Conservation (phyloP, 306 rosid genomes). For the Castanea crenata region DNA sequence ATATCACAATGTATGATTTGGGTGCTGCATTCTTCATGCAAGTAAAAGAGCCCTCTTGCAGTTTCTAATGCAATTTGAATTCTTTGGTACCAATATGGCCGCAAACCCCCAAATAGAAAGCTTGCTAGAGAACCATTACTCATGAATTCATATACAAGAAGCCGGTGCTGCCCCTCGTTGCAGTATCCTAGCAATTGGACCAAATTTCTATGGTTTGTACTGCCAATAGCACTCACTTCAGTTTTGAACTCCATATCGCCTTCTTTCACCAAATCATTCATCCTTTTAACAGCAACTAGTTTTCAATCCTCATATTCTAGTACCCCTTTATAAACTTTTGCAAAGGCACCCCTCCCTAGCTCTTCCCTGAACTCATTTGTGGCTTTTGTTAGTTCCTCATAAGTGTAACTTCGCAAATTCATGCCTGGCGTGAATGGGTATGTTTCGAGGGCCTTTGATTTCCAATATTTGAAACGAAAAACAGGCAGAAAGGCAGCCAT, state of each 20-base stretch:
- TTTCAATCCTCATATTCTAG: neutral
- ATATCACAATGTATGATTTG: slow-evolving; percentile 39
- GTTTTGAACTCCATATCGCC: slow-evolving; percentile 35
- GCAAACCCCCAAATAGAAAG: slow-evolving; percentile 25
- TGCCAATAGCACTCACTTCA: slow-evolving; percentile 31
- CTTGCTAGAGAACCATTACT: slow-evolving; percentile 33
- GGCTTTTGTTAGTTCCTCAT: slow-evolving; percentile 20
- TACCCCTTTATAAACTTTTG: slow-evolving; percentile 31
- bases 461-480: neutral
- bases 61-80: slow-evolving; percentile 29
- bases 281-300: slow-evolving; percentile 33
- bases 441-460: neutral
- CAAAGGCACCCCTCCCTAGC: slow-evolving; percentile 28
- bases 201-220: slow-evolving; percentile 38
- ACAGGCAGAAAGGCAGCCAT: neutral
- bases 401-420: slow-evolving; percentile 22
- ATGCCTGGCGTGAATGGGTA: neutral
- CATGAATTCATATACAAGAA: slow-evolving; percentile 42
- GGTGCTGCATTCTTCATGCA: slow-evolving; percentile 34
- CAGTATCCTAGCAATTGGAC: slow-evolving; percentile 40
- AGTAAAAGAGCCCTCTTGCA: slow-evolving; percentile 24
- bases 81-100: slow-evolving; percentile 33
- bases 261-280: slow-evolving; percentile 11
- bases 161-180: slow-evolving; percentile 27
- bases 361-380: slow-evolving; percentile 29